Base-by-base conservation (phyloP, 1,284 basidiomycete genomes). In the Moesziomyces antarcticus region DNA sequence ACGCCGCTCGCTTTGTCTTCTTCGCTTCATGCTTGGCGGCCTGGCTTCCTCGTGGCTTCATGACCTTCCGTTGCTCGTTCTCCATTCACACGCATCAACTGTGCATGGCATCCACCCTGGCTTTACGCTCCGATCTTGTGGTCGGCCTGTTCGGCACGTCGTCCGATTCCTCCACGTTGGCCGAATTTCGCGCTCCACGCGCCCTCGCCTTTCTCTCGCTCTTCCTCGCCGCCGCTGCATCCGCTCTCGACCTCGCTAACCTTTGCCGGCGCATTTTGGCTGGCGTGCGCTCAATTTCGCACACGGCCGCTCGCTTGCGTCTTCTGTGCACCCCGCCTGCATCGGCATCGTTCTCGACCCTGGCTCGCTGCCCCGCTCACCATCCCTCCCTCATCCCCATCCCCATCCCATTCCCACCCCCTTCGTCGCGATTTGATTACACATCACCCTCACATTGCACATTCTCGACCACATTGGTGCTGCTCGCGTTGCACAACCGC, bases 311-410 rank as follows among this genome's bases (percentile, higher is more conserved):
- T 40, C 16, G 20, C 46, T 47, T 37, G 21, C 53, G 44, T 16
- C 53, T 27, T 27, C 41, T 20, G 25, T 53, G 41, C 51, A 42
- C 10, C 47, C 16, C 18, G 16, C 37, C 37, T 18, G 22, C 47
- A 27, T 14, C 47, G n/a, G 47, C 47, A 33, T 47, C 30, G 30
- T 33, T 33, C 49, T 58, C 49, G 43, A 37, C 43, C 37, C 49
- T 25, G 16, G 18, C 45, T 20, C 49, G 21, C 46, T 50, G 49
- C 56, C 51, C 50, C 42, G 37, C 56, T 30, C n/a, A 49, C 42
- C 47, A 43, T 37, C 40, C 25, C 40, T 16, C 20, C 35, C 22
- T 3, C 7, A 6, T 43, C 18, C 16, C 16, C 27, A 27, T 21
- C 24, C 35, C 49, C 42, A 58, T 49, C 7, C 21, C 33, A 41